Evolutionary conservation across 176 grass and related monocot genomes (phyloP), one percentile per base, ranked within the genome.

Genomic region (Avena sativa): DNA sequence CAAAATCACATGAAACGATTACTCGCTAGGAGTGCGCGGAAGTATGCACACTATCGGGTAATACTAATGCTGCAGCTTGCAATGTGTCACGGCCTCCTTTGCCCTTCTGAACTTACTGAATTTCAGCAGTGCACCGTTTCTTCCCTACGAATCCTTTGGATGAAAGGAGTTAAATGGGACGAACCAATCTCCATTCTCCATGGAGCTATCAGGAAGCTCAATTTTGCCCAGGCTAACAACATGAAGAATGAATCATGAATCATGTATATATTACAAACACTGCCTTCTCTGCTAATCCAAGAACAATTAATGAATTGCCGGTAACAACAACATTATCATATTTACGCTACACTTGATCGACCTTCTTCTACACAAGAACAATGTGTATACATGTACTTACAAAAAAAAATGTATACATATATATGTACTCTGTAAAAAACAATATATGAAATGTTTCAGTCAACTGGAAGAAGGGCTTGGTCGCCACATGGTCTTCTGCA

Each of bases 401-500:
- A 20, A 5, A 6, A 17, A 57, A 57, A 57, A 57, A 57, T 9
- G 12, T 30, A 13, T 65, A 65, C 17, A 20, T 55, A 17, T 55
- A 17, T 55, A 14, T 55, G 16, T 66, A 66, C 32, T 26, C 13
- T 46, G 25, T 6, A 43, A 43, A 43, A 43, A 43, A 43, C 38
- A 43, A 43, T 34, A 34, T 2, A 43, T 43, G 40, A 43, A 43
- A 75, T 75, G 72, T 52, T 94, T 94, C 89, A 20, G 43, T 94
- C 92, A 34, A 36, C 40, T 81, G 89, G 86, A 76, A 76, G 73
- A 76, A 76, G 74, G 25, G 16, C 53, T 85, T 5, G 91, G 93
- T 43, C 95, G 87, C 95, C 95, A 97, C 46, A 57, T 47, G 13
- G 87, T 85, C 69, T 98, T 98, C 19, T 98, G 76, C 78, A 93